Evolutionary conservation across 1,284 basidiomycete species (phyloP).

Genomic region (Ceraceosorus guamensis): DNA sequence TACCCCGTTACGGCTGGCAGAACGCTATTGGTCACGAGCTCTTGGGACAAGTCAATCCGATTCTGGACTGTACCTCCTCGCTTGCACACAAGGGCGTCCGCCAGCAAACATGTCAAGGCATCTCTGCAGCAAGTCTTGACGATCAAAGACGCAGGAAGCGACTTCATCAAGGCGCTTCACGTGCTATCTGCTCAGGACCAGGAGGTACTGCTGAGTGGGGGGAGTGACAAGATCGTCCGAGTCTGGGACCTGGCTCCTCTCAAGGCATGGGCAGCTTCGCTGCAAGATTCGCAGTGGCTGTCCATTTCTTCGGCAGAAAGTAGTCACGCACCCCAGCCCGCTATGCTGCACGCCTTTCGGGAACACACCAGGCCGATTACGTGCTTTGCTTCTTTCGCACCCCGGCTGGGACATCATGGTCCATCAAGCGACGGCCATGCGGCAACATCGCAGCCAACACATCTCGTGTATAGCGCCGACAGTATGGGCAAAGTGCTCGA

Average conservation of each 20-base stretch:
- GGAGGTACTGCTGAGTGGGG: constrained; percentile 3
- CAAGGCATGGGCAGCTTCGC: background rate
- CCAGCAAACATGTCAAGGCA: too few species aligned
- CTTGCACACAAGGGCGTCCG: too few species aligned
- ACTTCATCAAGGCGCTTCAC: constrained; percentile 7
- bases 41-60: constrained; percentile 4
- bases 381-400: background rate
- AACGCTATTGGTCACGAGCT: background rate
- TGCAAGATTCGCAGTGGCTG: background rate
- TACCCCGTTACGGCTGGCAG: background rate
- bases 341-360: background rate
- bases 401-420: too few species aligned
- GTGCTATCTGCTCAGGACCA: background rate
- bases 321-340: background rate
- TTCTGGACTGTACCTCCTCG: background rate
- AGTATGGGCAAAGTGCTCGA: constrained; percentile 2
- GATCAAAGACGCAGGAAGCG: background rate
- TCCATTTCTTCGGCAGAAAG: background rate
- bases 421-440: background rate
- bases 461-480: constrained; percentile 2
- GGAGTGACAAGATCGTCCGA: background rate
- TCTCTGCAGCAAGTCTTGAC: too few species aligned
- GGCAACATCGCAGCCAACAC: too few species aligned
- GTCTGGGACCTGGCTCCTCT: background rate
- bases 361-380: constrained; percentile 5